These are phyloP conservation scores for Iberis amara DNA, from an alignment of 441 rosid species.

Conservation along the genomic window DNA sequence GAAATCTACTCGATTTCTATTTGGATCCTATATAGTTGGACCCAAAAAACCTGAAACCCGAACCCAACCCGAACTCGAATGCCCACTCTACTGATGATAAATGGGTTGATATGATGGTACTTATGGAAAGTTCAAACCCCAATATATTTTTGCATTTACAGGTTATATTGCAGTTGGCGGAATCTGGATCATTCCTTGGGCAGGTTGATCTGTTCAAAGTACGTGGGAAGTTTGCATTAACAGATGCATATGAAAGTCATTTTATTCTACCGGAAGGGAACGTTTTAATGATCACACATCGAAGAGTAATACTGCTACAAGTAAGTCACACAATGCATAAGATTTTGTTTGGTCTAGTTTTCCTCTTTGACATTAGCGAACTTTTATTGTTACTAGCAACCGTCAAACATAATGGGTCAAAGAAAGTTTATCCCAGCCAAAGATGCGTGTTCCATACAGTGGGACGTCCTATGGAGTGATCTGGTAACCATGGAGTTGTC, in stretches of 20 bases:
- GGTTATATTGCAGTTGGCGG: constrained; percentile 96
- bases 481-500: constrained; percentile 79
- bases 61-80: too few relatives aligned
- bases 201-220: constrained; percentile 96
- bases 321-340: constrained; percentile 40
- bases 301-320: constrained; percentile 82
- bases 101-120: not conserved
- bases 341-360: not conserved
- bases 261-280: constrained; percentile 78
- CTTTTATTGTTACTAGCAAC: constrained; percentile 55
- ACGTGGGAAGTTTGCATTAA: constrained; percentile 93
- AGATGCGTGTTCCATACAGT: constrained; percentile 88
- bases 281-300: constrained; percentile 71
- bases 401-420: constrained; percentile 75
- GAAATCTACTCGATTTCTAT: too few relatives aligned
- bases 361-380: constrained; percentile 8
- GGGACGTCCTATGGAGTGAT: constrained; percentile 76
- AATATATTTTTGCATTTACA: constrained; percentile 29
- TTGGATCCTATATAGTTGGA: too few relatives aligned
- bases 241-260: constrained; percentile 97
- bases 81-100: constrained; percentile 21
- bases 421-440: constrained; percentile 84
- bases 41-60: too few relatives aligned
- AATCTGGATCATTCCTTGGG: constrained; percentile 88
- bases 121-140: not conserved